Evolutionary conservation across 176 grass and related monocot genomes (phyloP), one percentile per base, ranked within the genome.

Genomic region (Oryza brachyantha): DNA sequence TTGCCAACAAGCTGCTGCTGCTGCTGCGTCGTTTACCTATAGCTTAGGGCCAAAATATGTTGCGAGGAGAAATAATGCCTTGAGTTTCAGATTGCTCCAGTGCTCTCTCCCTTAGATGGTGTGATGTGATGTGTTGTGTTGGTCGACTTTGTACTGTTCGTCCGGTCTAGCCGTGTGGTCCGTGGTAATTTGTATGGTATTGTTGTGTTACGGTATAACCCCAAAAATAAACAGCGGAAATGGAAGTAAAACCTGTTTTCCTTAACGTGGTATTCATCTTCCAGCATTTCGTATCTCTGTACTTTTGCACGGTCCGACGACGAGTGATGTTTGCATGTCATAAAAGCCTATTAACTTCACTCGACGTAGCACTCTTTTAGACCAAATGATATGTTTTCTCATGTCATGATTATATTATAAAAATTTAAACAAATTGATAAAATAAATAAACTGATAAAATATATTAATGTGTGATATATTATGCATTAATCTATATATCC

Each of bases 1-100:
- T n/a, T n/a, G 48, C 45, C 31, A 32, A 32, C 48, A 21, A 54
- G 48, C 48, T 54, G 48, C 48, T 55, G 21, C 19, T 0, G 48
- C 48, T 54, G 48, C 48, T 55, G 21, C 19, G n/a, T n/a, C n/a
- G n/a, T 0, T 22, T 22, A 54, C 8, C 42, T 25, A 19, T 50
- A 21, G 46, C 13, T 50, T 50, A 81, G 13, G 46, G 28, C 38
- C 68, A 34, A 27, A n/a, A n/a, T n/a, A n/a, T 75, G 29, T 60
- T 19, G 35, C 32, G 27, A 80, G 63, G 76, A 84, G 76, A 88
- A 88, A 84, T 84, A 88, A 84, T 25, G 70, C 76, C n/a, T 22
- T 22, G 50, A 8, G 50, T 55, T 19, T 21, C 3, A 84, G 76
- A 84, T 37, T 46, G 74, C 19, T 16, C 16, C 69, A n/a, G n/a